A percentile compares a stretch with the other conserved stretches of the same genome.
These are phyloP conservation scores for Mallotus japonicus DNA, from an alignment of 441 rosid genomes.

Conservation along the genomic window DNA sequence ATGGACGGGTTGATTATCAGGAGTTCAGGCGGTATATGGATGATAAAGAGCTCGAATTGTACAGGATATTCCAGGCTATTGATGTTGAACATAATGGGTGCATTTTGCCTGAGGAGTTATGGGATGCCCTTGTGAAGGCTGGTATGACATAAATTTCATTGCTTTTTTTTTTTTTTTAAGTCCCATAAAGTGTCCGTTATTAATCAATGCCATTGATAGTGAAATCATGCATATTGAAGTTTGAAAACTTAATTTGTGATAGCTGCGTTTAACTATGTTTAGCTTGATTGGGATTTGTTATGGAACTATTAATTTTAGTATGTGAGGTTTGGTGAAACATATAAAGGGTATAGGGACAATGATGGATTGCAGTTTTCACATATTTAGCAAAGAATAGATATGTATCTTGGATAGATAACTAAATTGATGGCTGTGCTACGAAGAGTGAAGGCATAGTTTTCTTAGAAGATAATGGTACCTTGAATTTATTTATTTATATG, in stretches of 20 bases:
- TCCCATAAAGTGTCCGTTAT: background rate
- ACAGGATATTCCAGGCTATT: slow-evolving; percentile 83
- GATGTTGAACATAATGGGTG: slow-evolving; percentile 97
- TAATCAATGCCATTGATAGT: slow-evolving; percentile 3
- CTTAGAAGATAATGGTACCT: background rate
- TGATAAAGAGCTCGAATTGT: slow-evolving; percentile 91
- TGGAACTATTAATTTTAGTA: background rate
- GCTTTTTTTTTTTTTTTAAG: slow-evolving; percentile 7
- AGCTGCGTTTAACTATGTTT: background rate
- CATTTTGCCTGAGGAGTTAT: slow-evolving; percentile 94
- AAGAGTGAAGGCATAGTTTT: background rate
- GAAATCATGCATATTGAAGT: background rate
- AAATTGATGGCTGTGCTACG: background rate
- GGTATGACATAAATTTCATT: slow-evolving; percentile 48
- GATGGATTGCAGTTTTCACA: slow-evolving; percentile 4
- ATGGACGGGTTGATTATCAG: slow-evolving; percentile 78
- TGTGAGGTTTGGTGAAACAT: background rate
- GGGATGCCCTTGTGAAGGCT: slow-evolving; percentile 89
- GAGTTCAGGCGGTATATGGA: slow-evolving; percentile 94
- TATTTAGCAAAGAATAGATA: background rate
- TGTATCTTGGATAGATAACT: background rate
- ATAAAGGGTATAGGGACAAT: background rate
- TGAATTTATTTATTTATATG: background rate
- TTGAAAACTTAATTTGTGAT: background rate
- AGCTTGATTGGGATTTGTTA: background rate